Base-by-base conservation (phyloP, 2,329 filamentous ascomycete species). In the Ceratocystis eucalypticola region DNA sequence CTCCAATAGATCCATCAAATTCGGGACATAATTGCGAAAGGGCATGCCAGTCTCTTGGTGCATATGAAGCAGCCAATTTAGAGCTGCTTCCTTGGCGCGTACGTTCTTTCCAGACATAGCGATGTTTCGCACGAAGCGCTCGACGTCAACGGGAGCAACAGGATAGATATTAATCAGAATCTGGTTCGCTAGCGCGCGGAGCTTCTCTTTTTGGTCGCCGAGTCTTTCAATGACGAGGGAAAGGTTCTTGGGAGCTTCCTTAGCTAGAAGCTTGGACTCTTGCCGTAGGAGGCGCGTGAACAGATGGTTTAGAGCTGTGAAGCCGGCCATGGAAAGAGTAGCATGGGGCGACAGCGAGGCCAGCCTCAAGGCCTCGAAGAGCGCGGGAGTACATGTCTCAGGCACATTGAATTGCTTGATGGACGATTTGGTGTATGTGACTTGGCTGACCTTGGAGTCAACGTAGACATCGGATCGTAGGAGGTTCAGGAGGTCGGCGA, bases 361-460 rank as follows among this genome's bases (percentile, higher is more conserved):
- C 65, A 85, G 78, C 69, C 88, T 87, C 72, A 95, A 80, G 69
- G 87, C 89, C 69, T 96, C 91, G 76, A 96, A 95, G 69, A 96
- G 84, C 67, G 84, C 80, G 30, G 84, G 77, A 71, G 95, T 83
- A 71, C 81, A 83, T 65, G 77, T 76, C 70, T 95, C 90, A 68
- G 91, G 90, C 59, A 96, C 89, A 78, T 91, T 91, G 74, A 89
- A 88, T 76, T 96, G 91, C 76, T 96, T 96, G 80, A 96, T 96
- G 74, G 86, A 84, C 55, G 89, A 91, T 77, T 96, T 96, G 76
- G 92, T 80, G 72, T 79, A 81, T 68, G 85, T 89, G 71, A 96
- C 84, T 65, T 84, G 82, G 70, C 84, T 80, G 69, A 91, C 81
- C 74, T 91, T 91, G 64, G 80, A 77, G 72, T 92, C 88, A 71